These are phyloP conservation scores for Davidsoniella virescens DNA, from an alignment of 2,329 filamentous ascomycete species.

Conservation along the genomic window DNA sequence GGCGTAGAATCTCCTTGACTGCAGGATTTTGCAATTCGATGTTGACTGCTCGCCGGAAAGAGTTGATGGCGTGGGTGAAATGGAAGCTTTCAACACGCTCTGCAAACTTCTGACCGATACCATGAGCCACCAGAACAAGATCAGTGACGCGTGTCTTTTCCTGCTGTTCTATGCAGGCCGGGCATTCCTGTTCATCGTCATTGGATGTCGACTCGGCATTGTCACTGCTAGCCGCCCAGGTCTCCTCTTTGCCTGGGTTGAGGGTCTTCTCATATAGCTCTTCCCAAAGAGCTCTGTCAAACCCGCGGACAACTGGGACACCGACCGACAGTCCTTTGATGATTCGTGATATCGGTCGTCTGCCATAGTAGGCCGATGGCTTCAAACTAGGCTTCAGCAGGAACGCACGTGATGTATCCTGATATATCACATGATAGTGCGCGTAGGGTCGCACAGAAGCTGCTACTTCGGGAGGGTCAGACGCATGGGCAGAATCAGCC, in stretches of 20 bases:
- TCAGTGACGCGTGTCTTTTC: conserved; percentile 61
- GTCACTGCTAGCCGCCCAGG: conserved; percentile 18
- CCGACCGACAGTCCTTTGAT: conserved; percentile 70
- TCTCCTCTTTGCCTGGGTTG: conserved; percentile 18
- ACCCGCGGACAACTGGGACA: conserved; percentile 76
- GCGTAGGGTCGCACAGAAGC: conserved; percentile 42
- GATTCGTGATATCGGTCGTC: conserved; percentile 69
- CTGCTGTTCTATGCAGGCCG: conserved; percentile 47
- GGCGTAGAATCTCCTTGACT: conserved; percentile 58
- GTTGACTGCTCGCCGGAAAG: conserved; percentile 73
- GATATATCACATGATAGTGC: conserved; percentile 74
- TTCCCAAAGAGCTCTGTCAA: conserved; percentile 63
- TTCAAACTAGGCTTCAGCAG: conserved; percentile 73
- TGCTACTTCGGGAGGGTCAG: conserved; percentile 17
- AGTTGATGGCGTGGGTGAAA: conserved; percentile 91
- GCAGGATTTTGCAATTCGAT: conserved; percentile 59
- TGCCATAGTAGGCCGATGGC: conserved; percentile 70
- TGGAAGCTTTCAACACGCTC: conserved; percentile 92
- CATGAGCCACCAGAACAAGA: conserved; percentile 78
- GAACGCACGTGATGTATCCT: conserved; percentile 59
- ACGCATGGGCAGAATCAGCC: conserved; percentile 17
- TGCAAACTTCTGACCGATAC: conserved; percentile 91
- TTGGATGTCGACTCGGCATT: not conserved
- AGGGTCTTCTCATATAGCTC: conserved; percentile 42
- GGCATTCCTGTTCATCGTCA: conserved; percentile 22